Conservation (phyloP, 2,329 filamentous ascomycete species). For the Neurospora sp. region DNA sequence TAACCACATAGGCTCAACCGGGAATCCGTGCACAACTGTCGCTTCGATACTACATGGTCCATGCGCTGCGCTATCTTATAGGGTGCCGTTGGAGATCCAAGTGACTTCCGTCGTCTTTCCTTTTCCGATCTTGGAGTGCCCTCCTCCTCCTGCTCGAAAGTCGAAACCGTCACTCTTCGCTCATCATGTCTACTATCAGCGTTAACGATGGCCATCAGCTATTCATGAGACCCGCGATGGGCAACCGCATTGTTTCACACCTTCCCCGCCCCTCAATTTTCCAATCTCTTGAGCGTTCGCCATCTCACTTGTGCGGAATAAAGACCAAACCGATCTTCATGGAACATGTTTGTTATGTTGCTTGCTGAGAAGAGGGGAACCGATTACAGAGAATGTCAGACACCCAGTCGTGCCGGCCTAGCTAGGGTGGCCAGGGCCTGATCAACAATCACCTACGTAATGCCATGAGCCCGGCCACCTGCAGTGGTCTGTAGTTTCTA, state of each 20-base stretch:
- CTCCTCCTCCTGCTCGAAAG: not conserved
- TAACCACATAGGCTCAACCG: not conserved
- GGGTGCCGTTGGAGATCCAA: not conserved
- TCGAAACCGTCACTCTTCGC: not conserved
- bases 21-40: not conserved
- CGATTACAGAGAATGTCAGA: not conserved
- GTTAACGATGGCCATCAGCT: not conserved
- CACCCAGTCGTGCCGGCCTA: not conserved
- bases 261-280: not conserved
- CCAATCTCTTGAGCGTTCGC: not conserved
- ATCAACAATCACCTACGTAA: not conserved
- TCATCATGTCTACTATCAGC: not conserved
- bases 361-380: not conserved
- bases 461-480: not conserved
- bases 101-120: not conserved
- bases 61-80: not conserved
- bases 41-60: not conserved
- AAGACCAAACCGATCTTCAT: not conserved
- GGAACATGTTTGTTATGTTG: not conserved
- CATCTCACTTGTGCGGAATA: not conserved
- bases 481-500: not conserved
- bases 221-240: not conserved
- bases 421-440: not conserved
- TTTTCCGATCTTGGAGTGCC: not conserved
- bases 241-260: not conserved